Base-by-base conservation (phyloP, 2,329 filamentous ascomycete genomes). In the Colletotrichum graminicola region DNA sequence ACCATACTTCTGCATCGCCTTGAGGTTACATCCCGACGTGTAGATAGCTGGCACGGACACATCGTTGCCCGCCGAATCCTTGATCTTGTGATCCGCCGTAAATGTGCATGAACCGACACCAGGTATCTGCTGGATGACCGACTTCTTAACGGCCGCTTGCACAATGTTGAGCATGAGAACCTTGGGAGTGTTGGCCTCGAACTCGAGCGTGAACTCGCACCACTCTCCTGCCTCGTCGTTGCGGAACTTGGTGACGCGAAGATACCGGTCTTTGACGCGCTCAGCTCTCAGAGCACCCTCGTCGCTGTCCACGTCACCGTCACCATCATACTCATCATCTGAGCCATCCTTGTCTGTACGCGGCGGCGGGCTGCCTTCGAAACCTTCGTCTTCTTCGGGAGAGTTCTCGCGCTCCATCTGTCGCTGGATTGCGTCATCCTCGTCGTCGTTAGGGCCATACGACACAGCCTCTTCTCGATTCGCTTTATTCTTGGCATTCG, bases 401-500 rank as follows among this genome's bases (percentile, higher is more conserved):
- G 86, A 85, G 2, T 85, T 86, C 62, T 91, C 90, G 41, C 84
- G 85, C 67, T 89, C 87, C 77, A 92, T 87, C 68, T 88, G 86
- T 63, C 85, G 84, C 76, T 92, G 91, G 66, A 97, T 90, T 45
- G 88, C 91, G 75, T 94, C 89, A 77, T 98, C 96, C 5, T 95
- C 95, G 6, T 97, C 95, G 78, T 98, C 96, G 57, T 97, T 97
- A 43, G 92, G 93, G 49, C 94, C 95, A 76, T 98, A 98, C 18
- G 94, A 96, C 2, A 95, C 91, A 39, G 92, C 93, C 81, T 97
- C 93, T 63, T 88, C 86, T 51, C 93, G 91, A 79, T 97, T 96
- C 56, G 90, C 89, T 76, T 88, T 90, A 77, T 91, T 88, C 82
- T 94, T 97, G 75, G 89, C 90, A 73, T 88, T 90, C 5, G 90